Evolutionary conservation across 2,329 filamentous ascomycete genomes (phyloP).

Genomic region (Curvularia verruculosa): DNA sequence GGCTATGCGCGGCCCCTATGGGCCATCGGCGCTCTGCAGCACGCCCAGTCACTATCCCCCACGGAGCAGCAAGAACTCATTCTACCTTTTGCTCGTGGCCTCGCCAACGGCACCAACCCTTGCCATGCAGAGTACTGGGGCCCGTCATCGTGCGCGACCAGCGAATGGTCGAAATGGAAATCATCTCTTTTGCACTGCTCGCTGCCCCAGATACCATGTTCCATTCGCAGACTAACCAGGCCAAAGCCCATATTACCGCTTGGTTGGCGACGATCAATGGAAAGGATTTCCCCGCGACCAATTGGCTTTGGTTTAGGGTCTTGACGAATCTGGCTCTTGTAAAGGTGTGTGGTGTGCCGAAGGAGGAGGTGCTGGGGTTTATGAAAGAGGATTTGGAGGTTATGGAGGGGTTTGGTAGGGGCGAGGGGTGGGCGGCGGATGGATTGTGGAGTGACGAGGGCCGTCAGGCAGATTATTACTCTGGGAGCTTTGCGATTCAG

Average conservation of each 20-base stretch:
- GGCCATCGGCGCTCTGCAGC: constrained; percentile 41
- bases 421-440: constrained; percentile 57
- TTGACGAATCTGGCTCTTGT: constrained; percentile 57
- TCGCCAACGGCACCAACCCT: constrained; percentile 47
- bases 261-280: constrained; percentile 56
- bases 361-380: constrained; percentile 41
- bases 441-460: constrained; percentile 52
- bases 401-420: constrained; percentile 55
- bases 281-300: constrained; percentile 56
- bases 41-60: constrained; percentile 19
- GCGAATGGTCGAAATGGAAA: constrained; percentile 62
- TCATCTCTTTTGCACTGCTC: constrained; percentile 58
- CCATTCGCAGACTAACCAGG: constrained; percentile 31
- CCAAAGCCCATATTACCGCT: constrained; percentile 46
- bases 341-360: constrained; percentile 50
- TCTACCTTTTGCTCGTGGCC: constrained; percentile 36
- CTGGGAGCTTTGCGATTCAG: constrained; percentile 61
- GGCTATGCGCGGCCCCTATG: constrained; percentile 44
- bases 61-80: constrained; percentile 29
- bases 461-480: constrained; percentile 59
- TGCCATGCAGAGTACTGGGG: constrained; percentile 56
- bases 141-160: constrained; percentile 56
- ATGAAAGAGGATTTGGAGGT: constrained; percentile 54
- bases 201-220: constrained; percentile 51
- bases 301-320: constrained; percentile 62